Base-by-base conservation (phyloP, 108 stramenopile genomes). In the Phaeodactylum tricornutum region DNA sequence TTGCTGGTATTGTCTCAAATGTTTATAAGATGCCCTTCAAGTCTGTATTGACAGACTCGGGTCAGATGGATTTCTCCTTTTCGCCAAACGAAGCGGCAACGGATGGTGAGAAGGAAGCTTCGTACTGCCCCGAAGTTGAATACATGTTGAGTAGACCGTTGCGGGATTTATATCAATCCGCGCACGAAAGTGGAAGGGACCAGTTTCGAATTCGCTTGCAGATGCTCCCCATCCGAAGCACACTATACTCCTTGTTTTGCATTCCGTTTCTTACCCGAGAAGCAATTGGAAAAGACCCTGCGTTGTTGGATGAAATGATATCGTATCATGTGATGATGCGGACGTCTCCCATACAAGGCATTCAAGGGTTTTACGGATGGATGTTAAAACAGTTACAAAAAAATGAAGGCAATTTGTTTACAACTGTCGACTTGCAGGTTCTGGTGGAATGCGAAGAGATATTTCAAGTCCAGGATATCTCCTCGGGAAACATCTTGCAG, bases 361-460 rank as follows among this genome's bases (percentile, higher is more conserved):
- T 12, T 12, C 12, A 34, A 34, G 33, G 12, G 33, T 11, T 12
- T 12, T 12, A 12, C 11, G 33, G 33, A 34, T 12, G 33, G 12
- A 12, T 34, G 33, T 12, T 34, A 11, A 34, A 12, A 11, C 33
- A 34, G 12, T 11, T 34, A 12, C 12, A 34, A 34, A 34, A 12
- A 34, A 34, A 12, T 15, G 14, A 14, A 5, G n/a, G 16, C 22
- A 26, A 57, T 22, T 11, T 55, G 32, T 15, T 32, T 3, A 69
- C 62, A 29, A 74, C 74, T 0, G 47, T 78, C 11, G 48, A 73
- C 12, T 62, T 66, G 16, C 71, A 79, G 35, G 78, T 71, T 11
- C 54, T 69, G 4, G 63, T 79, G 5, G n/a, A 66, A 0, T 79
- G 78, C 38, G 58, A 59, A 28, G 78, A 79, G 44, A 43, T 70